Conservation (phyloP, 179 eudicot genomes). For the Beta lomatogona region DNA sequence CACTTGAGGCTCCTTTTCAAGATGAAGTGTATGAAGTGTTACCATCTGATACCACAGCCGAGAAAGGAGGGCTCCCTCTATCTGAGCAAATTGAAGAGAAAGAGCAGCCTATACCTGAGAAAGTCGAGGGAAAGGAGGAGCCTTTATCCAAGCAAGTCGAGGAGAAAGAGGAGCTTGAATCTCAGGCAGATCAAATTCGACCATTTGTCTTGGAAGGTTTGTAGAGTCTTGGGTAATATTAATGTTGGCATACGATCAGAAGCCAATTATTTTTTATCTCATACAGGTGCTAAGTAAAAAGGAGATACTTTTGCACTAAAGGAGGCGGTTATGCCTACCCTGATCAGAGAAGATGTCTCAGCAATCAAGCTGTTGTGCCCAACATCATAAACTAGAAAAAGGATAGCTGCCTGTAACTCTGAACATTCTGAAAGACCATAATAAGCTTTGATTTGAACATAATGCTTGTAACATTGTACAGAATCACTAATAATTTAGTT, state of each 20-base stretch:
- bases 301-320: conserved; percentile 32
- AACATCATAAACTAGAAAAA: not conserved
- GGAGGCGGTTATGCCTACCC: conserved; percentile 33
- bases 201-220: conserved; percentile 87
- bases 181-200: conserved; percentile 53
- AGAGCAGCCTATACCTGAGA: conserved; percentile 40
- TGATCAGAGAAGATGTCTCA: conserved; percentile 35
- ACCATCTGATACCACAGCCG: conserved; percentile 44
- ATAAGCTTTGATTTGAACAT: conserved; percentile 1
- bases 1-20: conserved; percentile 56
- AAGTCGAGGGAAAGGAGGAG: conserved; percentile 39
- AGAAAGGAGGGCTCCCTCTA: conserved; percentile 31
- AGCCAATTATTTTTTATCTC: conserved; percentile 53
- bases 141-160: conserved; percentile 39
- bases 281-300: conserved; percentile 63
- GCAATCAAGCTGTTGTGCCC: conserved; percentile 18
- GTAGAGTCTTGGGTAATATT: conserved; percentile 55
- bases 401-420: conserved; percentile 13
- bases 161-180: conserved; percentile 47
- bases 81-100: conserved; percentile 38
- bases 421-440: not conserved
- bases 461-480: not conserved
- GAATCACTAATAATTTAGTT: not conserved
- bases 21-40: conserved; percentile 38
- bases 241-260: conserved; percentile 43